Evolutionary conservation across 2,329 filamentous ascomycete genomes (phyloP), one percentile per base, ranked within the genome.

Genomic region (Diplodia corticola): DNA sequence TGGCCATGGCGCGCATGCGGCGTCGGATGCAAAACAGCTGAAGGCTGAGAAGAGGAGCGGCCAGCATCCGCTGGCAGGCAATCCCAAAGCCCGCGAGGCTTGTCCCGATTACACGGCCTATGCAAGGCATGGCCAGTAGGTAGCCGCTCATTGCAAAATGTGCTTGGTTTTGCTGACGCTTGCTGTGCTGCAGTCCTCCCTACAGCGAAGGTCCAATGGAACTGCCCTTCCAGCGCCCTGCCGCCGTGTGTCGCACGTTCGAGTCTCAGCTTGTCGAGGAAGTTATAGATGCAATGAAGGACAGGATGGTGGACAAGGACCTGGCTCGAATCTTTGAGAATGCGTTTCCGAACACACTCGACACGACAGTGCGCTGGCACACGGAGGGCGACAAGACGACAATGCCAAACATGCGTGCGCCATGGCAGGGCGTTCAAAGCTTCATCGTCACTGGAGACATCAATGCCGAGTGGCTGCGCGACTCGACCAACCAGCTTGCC

Each of bases 381-480:
- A 89, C 89, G 4, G 87, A 90, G 69, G 89, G 83, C 54, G 64
- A 67, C 30, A 72, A 75, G 69, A 68, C 76, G 60, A 30, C 26
- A 17, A 49, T 50, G 70, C 55, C 74, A 72, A 57, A 76, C 75
- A 65, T 37, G 20, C 35, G 54, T 5, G 55, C 44, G 3, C 40
- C 28, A n/a, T 97, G 93, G 93, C 83, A 90, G 70, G 93, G 93
- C 0, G 83, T 91, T 0, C 94, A 98, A 73, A 93, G 91, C 12
- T 98, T 98, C 76, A 90, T 98, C 70, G 96, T 96, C 59, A 97
- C 92, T 0, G 92, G 92, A 60, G 92, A 97, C 71, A 97, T 97
- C 75, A 91, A 96, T 72, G 93, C 93, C 0, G 92, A 96, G 77
- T 97, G 93, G 93, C 81, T 97, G 59, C 88, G 93, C 61, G 92